Evolutionary conservation across 2,329 filamentous ascomycete species (phyloP), one percentile per base, ranked within the genome.

Genomic region (Neonectria neomacrospora): DNA sequence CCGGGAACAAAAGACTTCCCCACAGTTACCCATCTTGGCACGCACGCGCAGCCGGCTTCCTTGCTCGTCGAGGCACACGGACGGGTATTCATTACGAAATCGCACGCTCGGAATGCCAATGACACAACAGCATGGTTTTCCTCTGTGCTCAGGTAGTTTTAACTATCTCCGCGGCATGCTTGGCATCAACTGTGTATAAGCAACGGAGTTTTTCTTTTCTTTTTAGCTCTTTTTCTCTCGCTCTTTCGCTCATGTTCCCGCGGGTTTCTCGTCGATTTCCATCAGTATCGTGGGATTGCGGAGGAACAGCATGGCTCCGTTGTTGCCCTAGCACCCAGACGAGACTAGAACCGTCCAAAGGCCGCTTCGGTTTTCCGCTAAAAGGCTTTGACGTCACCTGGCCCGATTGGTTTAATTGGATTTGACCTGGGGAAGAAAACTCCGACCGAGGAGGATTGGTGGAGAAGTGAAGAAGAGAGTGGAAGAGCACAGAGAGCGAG

Each of bases 1-100:
- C 14, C 34, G 34, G 34, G 34, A 37, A 37, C 14, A 37, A 37
- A n/a, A 7, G 16, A 37, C 8, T 30, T 53, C 8, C 18, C 68
- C 70, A 70, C 14, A 63, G 1, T 61, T 72, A 68, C 9, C 63
- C 67, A 66, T 4, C 20, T 54, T 48, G 48, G 60, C 37, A 47
- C 50, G 37, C 60, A 39, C 48, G 14, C 39, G 18, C 48, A 58
- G 41, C 58, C 14, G 14, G 12, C 14, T 37, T 37, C 34, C 37
- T 41, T 41, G 37, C 37, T 20, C 37, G 4, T 41, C 5, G 32
- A 60, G 54, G 55, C 44, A 51, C 57, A n/a, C 22, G 10, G n/a
- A 26, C 10, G 61, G 69, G 61, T 71, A 73, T 73, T 50, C 61
- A 65, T 72, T 72, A 72, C 70, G 70, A 71, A 72, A 72, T 72